These are phyloP conservation scores for Zelopaecilomyces penicillatus DNA, from an alignment of 2,329 filamentous ascomycete species.

Conservation along the genomic window DNA sequence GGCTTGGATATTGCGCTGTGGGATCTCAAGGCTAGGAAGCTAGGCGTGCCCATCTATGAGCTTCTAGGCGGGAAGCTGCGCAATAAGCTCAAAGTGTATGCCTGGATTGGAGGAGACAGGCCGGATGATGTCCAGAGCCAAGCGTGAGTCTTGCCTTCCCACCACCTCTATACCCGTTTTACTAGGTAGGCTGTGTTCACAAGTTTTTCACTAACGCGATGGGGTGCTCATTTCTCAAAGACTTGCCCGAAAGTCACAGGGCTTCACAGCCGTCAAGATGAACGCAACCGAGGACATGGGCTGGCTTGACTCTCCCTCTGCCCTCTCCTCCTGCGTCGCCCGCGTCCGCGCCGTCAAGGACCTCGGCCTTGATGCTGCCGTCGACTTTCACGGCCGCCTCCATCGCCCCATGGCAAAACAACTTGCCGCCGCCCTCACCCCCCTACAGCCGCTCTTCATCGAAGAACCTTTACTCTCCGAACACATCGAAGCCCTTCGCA, in stretches of 20 bases:
- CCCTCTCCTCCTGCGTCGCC: constrained; percentile 55
- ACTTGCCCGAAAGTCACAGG: constrained; percentile 49
- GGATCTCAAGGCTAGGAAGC: constrained; percentile 58
- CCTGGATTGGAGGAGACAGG: constrained; percentile 70
- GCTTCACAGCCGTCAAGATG: constrained; percentile 66
- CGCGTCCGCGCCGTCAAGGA: constrained; percentile 60
- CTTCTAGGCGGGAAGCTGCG: constrained; percentile 68
- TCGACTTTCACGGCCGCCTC: constrained; percentile 71
- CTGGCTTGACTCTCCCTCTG: constrained; percentile 65
- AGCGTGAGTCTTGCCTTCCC: constrained; percentile 35
- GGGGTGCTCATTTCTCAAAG: constrained; percentile 22
- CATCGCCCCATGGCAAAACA: constrained; percentile 79
- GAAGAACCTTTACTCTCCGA: constrained; percentile 67
- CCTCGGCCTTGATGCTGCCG: constrained; percentile 61
- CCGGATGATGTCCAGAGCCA: constrained; percentile 57
- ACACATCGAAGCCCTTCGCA: constrained; percentile 49
- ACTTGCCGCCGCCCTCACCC: constrained; percentile 57
- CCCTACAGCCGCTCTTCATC: constrained; percentile 64
- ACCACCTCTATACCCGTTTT: neutral
- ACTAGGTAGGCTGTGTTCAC: too few species aligned
- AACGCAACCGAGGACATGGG: constrained; percentile 68
- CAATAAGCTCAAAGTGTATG: constrained; percentile 62
- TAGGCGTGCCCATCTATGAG: constrained; percentile 61
- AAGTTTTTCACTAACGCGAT: rapidly evolving
- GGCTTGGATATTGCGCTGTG: constrained; percentile 74